These are phyloP conservation scores for Aspergillus funiculosus DNA, from an alignment of 495 filamentous ascomycete genomes.

Conservation along the genomic window DNA sequence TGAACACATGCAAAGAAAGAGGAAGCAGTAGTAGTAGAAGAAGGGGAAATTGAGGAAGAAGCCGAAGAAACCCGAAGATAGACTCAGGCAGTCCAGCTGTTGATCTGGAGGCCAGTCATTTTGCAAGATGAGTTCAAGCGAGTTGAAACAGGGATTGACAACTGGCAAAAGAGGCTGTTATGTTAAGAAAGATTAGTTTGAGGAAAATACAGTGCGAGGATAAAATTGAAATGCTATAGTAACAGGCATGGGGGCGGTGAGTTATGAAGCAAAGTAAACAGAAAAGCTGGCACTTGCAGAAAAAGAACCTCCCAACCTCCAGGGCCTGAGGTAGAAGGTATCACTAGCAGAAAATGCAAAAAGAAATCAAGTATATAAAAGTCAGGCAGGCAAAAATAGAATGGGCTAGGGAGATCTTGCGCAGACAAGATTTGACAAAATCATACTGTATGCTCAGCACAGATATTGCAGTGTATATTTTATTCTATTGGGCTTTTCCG, in stretches of 20 bases:
- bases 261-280: slow-evolving; percentile 13
- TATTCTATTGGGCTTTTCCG: not conserved
- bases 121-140: not conserved
- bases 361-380: too few species aligned
- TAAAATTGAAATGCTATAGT: slow-evolving; percentile 10
- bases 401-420: too few species aligned
- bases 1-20: not conserved
- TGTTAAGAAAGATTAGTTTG: not conserved
- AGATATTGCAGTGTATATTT: too few species aligned
- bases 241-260: slow-evolving; percentile 22
- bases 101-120: slow-evolving; percentile 2
- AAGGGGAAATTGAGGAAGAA: slow-evolving; percentile 4
- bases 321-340: not conserved
- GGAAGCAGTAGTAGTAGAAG: not conserved
- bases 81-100: slow-evolving; percentile 12
- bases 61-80: slow-evolving; percentile 12
- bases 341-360: not conserved
- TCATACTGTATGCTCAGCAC: too few species aligned
- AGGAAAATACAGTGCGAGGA: slow-evolving; percentile 2
- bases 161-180: not conserved
- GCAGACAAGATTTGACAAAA: too few species aligned
- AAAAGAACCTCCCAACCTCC: not conserved
- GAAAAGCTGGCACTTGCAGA: slow-evolving; percentile 7
- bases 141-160: slow-evolving; percentile 5
- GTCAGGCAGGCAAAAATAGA: too few species aligned